Evolutionary conservation across 345 rosid genomes (phyloP), one percentile per base, ranked within the genome.

Genomic region (Tarenaya hassleriana): DNA sequence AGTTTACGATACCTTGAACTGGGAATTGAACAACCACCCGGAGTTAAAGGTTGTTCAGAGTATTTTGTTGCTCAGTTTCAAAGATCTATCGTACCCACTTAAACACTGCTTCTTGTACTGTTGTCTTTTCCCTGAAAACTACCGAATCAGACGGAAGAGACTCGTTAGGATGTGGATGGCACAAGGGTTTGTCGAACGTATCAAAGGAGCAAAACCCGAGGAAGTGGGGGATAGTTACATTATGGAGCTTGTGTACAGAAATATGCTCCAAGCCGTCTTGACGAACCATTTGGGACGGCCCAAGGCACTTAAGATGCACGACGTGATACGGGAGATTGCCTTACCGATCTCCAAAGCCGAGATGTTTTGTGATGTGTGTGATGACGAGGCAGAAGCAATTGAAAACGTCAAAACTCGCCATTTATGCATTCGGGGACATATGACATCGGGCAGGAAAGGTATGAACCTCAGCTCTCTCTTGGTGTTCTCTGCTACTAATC

Each of bases 131-230:
- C 74, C 69, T 5, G 50, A 61, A 58, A 64, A 61, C 37, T 61
- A 56, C 31, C 6, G 14, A 20, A 43, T 73, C 45, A 50, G 56
- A 34, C 55, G 71, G 12, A 66, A 66, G 34, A 48, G 50, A 48
- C 53, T 73, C 3, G 27, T 61, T 24, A 58, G 63, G 41, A 31
- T 69, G 51, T 73, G 74, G 75, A 63, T 74, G 43, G 69, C 71
- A 18, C 73, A 64, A 52, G 70, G 66, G 18, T 69, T 69, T 41
- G 39, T 70, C 14, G 66, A 67, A 39, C 35, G 41, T 0, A 39
- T 17, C 18, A 61, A 58, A 37, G 41, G 41, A 9, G 31, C 5
- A 10, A 1, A 24, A 1, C 53, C 56, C 0, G 64, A 57, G 35
- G 61, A 49, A 2, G 47, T 56, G 6, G 65, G 57, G 8, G 60